Evolutionary conservation across 306 rosid species (phyloP).

Genomic region (Boehmeria nivea): DNA sequence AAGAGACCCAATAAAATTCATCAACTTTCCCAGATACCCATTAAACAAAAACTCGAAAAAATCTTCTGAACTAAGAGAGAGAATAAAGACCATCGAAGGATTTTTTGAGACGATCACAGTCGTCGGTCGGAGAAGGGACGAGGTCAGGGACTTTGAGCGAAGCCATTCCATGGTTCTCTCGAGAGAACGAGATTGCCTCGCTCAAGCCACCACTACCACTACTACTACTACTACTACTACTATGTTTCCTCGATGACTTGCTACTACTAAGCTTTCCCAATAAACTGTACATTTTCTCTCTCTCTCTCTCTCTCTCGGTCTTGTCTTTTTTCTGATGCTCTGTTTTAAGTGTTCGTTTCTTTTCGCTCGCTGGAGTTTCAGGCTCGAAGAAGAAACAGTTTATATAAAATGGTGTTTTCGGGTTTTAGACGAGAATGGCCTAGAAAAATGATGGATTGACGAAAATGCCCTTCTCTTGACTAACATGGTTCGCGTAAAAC

Average conservation of each 20-base stretch:
- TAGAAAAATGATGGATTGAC: not conserved
- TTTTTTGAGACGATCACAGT: conserved; percentile 53
- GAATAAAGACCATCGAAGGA: conserved; percentile 65
- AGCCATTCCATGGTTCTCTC: conserved; percentile 33
- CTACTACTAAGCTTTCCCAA: not conserved
- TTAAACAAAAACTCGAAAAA: not conserved
- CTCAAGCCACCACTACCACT: not conserved
- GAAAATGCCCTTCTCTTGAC: not conserved
- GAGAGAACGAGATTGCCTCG: not conserved
- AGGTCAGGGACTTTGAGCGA: conserved; percentile 58
- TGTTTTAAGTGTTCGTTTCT: not conserved
- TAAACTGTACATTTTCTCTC: conserved; percentile 20
- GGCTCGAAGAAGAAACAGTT: not conserved
- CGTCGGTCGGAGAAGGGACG: conserved; percentile 70
- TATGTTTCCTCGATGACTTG: not conserved
- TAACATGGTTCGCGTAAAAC: not conserved
- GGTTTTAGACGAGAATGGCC: not conserved
- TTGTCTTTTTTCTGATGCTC: conserved; percentile 4
- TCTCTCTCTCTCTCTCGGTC: conserved; percentile 15
- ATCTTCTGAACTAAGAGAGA: no score
- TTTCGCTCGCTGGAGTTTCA: not conserved
- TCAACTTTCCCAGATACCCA: no score
- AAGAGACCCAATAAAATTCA: no score
- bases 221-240: not conserved
- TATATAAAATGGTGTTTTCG: not conserved